Conservation (phyloP, 1,139 yeast genomes). For the Pichia sp. region DNA sequence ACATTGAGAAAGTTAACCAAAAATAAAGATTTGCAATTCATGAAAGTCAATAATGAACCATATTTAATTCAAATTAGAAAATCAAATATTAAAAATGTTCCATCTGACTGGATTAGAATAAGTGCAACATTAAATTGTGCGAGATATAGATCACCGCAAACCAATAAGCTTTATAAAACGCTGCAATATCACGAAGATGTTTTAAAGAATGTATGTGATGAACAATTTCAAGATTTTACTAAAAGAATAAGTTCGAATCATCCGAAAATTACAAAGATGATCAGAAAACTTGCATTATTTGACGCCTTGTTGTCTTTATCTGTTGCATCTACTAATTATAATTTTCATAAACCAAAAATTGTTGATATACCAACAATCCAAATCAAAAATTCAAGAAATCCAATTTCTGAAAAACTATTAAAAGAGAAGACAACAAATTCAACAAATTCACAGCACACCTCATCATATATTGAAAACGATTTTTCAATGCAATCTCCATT, state of each 20-base stretch:
- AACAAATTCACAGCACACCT: background rate
- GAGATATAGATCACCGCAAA: conserved; percentile 63
- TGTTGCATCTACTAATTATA: conserved; percentile 41
- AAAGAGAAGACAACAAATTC: conserved; percentile 3
- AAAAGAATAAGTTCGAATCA: conserved; percentile 44
- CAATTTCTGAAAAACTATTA: conserved; percentile 54
- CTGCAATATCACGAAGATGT: conserved; percentile 60
- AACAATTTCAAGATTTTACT: conserved; percentile 51
- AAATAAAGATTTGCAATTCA: conserved; percentile 53
- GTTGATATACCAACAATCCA: conserved; percentile 47
- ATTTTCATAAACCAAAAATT: conserved; percentile 52
- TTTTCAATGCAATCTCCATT: conserved; percentile 46
- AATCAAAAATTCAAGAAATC: conserved; percentile 64
- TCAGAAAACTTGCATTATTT: conserved; percentile 48
- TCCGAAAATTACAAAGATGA: conserved; percentile 42
- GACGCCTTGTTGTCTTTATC: conserved; percentile 76
- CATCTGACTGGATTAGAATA: conserved; percentile 68
- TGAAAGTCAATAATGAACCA: conserved; percentile 55
- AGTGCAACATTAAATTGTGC: conserved; percentile 67
- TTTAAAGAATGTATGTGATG: conserved; percentile 48
- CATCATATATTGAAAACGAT: conserved; percentile 62
- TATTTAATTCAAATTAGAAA: conserved; percentile 71
- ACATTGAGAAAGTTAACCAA: conserved; percentile 41
- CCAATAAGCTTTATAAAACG: conserved; percentile 43
- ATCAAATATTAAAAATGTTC: conserved; percentile 50